Base-by-base conservation (phyloP, 2,329 filamentous ascomycete species). In the Alternaria panax region DNA sequence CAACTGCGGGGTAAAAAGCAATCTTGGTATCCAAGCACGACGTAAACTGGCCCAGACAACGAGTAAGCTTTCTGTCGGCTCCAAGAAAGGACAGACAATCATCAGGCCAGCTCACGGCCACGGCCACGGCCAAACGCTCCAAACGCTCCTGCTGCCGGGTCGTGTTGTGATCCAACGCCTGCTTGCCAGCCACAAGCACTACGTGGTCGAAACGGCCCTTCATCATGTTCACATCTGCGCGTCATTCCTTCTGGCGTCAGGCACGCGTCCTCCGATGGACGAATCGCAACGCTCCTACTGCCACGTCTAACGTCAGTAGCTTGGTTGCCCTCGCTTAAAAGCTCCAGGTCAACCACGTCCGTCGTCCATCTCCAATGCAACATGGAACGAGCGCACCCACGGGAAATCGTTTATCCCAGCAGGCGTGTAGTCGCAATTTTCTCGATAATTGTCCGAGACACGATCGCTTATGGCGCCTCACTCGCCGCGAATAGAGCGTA, bases 211-310 rank as follows among this genome's bases (percentile, higher is more conserved):
- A 48, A 48, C 45, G 45, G 45, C 28, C 45, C 45, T 48, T 48
- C 14, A 42, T 43, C 18, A 20, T 48, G 16, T 45, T 46, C 30
- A 38, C 24, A 32, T 25, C 18, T 41, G 28, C 41, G 34, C 51
- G 43, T 53, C 43, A 59, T 50, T 46, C 14, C 40, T 54, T 42
- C 38, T 59, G 36, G 45, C 45, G 46, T 52, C 55, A 22, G 25
- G 25, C 28, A 59, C 51, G 43, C 28, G 45, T 45, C 27, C 45
- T 25, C 27, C 34, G 8, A 42, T 16, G 42, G 51, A 52, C 41
- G 27, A 59, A 55, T 50, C 45, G 30, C 47, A 38, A 18, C 24
- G 16, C 20, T 18, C 24, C 14, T 22, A 25, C 18, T 30, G 34
- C 48, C 30, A 47, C 42, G 11, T 25, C 32, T 34, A 46, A 42